Percentiles rank a stretch among this genome's conserved stretches.
Evolutionary conservation across 306 rosid genomes (phyloP).

Genomic region (Sicyos baderoa): DNA sequence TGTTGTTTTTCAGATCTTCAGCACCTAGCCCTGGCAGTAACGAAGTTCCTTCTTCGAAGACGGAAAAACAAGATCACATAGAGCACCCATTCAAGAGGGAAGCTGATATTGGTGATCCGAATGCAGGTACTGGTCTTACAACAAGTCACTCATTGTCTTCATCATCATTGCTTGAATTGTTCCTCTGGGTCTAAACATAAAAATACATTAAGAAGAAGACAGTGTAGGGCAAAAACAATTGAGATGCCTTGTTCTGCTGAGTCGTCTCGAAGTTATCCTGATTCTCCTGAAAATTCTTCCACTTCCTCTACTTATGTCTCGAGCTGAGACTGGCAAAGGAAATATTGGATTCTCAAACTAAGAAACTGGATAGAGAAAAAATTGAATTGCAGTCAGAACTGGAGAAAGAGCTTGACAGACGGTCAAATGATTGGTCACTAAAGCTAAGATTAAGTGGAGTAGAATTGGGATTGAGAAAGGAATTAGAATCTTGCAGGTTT

Average conservation of each 20-base stretch:
- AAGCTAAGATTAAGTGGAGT: conserved; percentile 77
- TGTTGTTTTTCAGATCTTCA: conserved; percentile 73
- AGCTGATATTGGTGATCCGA: conserved; percentile 37
- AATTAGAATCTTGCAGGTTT: conserved; percentile 61
- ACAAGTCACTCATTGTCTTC: conserved; percentile 84
- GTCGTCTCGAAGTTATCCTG: conserved; percentile 44
- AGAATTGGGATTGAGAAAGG: conserved; percentile 70
- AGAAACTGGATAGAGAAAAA: conserved; percentile 70
- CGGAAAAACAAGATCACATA: conserved; percentile 39
- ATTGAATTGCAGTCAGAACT: conserved; percentile 72
- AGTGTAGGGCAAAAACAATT: conserved; percentile 26
- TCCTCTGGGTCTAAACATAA: conserved; percentile 39
- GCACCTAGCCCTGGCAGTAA: conserved; percentile 47
- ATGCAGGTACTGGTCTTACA: conserved; percentile 49
- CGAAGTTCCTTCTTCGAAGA: conserved; percentile 39
- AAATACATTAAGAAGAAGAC: conserved; percentile 42
- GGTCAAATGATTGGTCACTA: conserved; percentile 86
- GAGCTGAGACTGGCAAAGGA: conserved; percentile 45
- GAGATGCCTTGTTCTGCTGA: conserved; percentile 41
- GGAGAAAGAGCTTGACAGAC: conserved; percentile 87
- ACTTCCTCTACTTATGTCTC: conserved; percentile 65
- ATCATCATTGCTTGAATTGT: conserved; percentile 40
- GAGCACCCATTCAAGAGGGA: conserved; percentile 40
- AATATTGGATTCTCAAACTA: conserved; percentile 51
- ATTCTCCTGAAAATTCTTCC: conserved; percentile 70